These are phyloP conservation scores for Microascus cirrosus DNA, from an alignment of 2,329 filamentous ascomycete species.

Conservation along the genomic window DNA sequence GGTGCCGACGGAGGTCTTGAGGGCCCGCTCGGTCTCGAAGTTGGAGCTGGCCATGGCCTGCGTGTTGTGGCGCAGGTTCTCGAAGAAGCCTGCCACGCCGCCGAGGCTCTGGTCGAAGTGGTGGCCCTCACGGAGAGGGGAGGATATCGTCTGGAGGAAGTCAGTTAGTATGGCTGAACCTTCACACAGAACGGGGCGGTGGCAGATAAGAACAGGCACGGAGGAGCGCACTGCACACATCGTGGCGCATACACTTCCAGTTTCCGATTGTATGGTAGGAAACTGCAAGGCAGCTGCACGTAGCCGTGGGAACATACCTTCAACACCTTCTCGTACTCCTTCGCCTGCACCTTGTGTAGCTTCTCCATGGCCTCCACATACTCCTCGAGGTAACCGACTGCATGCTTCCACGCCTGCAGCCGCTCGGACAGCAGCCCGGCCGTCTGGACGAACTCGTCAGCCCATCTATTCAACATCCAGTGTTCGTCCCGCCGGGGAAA, in stretches of 20 bases:
- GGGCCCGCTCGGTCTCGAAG: conserved; percentile 78
- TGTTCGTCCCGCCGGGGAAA: not conserved
- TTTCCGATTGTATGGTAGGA: not conserved
- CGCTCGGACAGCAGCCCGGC: conserved; percentile 77
- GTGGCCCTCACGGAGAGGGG: conserved; percentile 77
- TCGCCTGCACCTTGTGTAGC: conserved; percentile 71
- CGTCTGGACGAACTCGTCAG: conserved; percentile 34
- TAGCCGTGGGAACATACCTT: conserved; percentile 42
- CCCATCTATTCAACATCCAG: not conserved
- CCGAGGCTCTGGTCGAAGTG: conserved; percentile 85
- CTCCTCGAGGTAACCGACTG: conserved; percentile 81
- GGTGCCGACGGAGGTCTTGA: conserved; percentile 78
- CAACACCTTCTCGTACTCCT: conserved; percentile 89
- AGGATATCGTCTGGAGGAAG: conserved; percentile 60
- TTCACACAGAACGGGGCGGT: not conserved
- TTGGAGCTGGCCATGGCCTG: conserved; percentile 85
- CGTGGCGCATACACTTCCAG: not conserved
- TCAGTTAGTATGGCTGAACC: conserved; percentile 4
- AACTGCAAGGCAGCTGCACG: not conserved
- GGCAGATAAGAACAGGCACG: not conserved
- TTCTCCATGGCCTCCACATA: conserved; percentile 82
- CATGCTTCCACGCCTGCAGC: conserved; percentile 92
- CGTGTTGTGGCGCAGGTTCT: conserved; percentile 88
- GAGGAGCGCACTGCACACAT: not conserved
- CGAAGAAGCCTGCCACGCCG: conserved; percentile 80